A percentile compares a stretch with the other conserved stretches of the same genome.
Conservation (phyloP, 495 filamentous ascomycete genomes). For the Melanomma pulvis-pyrius region DNA sequence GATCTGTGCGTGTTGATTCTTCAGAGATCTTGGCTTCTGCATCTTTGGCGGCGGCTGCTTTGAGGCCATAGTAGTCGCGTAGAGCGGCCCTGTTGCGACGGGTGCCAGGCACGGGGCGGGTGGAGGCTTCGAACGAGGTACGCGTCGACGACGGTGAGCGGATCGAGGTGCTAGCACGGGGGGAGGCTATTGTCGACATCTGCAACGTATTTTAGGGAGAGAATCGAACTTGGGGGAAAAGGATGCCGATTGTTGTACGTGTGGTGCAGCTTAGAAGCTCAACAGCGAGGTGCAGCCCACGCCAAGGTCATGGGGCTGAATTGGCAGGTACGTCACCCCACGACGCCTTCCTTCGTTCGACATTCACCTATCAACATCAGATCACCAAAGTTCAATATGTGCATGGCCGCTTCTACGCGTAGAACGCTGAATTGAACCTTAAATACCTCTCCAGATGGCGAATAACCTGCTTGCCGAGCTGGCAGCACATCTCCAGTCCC, state of each 20-base stretch:
- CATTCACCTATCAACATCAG: not conserved
- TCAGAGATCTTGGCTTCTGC: conserved; percentile 31
- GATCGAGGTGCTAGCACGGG: conserved; percentile 63
- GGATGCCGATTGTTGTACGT: not conserved
- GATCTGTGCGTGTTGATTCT: conserved; percentile 26
- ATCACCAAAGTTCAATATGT: not conserved
- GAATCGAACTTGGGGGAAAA: not conserved
- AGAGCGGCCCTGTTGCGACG: conserved; percentile 79
- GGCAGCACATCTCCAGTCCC: conserved; percentile 38
- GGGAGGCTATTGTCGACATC: conserved; percentile 66
- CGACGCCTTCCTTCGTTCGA: not conserved
- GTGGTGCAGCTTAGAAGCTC: not conserved
- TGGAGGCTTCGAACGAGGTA: conserved; percentile 67
- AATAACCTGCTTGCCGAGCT: conserved; percentile 36
- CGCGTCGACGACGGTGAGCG: conserved; percentile 72
- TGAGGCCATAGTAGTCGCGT: conserved; percentile 92
- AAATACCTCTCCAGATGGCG: conserved; percentile 19
- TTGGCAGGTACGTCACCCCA: not conserved
- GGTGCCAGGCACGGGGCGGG: conserved; percentile 45
- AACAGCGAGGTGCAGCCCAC: not conserved
- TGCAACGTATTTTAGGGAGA: not conserved
- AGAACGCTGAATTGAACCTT: not conserved
- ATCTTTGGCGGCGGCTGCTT: conserved; percentile 47
- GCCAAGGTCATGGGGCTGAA: not conserved
- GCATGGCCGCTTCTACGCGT: not conserved